These are phyloP conservation scores for Ustilago nuda DNA, from an alignment of 1,284 basidiomycete genomes.

Conservation along the genomic window DNA sequence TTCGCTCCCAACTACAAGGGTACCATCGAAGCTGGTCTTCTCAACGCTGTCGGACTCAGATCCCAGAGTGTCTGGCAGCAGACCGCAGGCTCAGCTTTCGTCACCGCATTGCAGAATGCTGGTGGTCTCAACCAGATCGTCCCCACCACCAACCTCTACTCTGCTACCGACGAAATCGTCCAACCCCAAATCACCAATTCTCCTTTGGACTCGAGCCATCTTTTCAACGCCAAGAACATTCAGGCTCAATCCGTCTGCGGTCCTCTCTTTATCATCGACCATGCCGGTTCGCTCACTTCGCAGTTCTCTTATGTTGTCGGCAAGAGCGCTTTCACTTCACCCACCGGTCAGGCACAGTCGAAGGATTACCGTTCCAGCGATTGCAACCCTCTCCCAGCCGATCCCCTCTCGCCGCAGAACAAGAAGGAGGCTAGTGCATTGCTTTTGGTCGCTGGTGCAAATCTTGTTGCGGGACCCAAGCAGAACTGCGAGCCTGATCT, in stretches of 20 bases:
- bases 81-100: conserved; percentile 13
- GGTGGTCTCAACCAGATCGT: conserved; percentile 39
- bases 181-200: conserved; percentile 28
- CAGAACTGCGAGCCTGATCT: conserved; percentile 46
- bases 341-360: conserved; percentile 15
- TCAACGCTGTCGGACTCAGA: conserved; percentile 3
- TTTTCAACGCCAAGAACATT: conserved; percentile 32
- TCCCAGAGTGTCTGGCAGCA: conserved; percentile 41
- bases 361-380: conserved; percentile 22
- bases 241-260: conserved; percentile 33
- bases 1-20: conserved; percentile 48
- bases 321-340: conserved; percentile 11
- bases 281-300: conserved; percentile 28
- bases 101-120: conserved; percentile 35
- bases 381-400: conserved; percentile 28
- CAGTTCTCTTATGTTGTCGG: conserved; percentile 39
- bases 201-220: conserved; percentile 23
- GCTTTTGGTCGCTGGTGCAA: conserved; percentile 14
- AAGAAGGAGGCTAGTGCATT: conserved; percentile 14
- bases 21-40: conserved; percentile 15
- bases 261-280: conserved; percentile 25
- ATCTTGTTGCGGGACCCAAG: conserved; percentile 28
- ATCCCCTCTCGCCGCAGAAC: conserved; percentile 22
- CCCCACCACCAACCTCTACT: conserved; percentile 47
- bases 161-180: conserved; percentile 34